A percentile compares a stretch with the other conserved stretches of the same genome.
Evolutionary conservation across 352 stramenopile genomes (phyloP).

Genomic region (Pythium monospermum): DNA sequence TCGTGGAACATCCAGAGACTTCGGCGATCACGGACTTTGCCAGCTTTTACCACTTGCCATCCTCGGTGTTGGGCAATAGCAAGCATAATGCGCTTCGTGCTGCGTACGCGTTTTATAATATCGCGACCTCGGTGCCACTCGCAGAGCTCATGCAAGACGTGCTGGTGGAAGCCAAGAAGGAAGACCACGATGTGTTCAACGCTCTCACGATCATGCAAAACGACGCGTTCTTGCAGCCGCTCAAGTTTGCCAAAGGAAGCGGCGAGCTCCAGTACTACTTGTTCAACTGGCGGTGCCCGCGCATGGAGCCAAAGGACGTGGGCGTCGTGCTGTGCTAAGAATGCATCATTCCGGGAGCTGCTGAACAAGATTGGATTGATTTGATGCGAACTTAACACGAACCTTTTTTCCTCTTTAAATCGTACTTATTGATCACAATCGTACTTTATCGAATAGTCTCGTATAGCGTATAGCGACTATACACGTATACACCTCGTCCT

Average conservation of each 20-base stretch:
- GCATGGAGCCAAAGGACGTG: slow-evolving; percentile 44
- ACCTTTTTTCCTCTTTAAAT: neutral
- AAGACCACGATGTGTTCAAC: slow-evolving; percentile 62
- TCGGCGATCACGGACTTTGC: slow-evolving; percentile 92
- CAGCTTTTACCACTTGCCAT: slow-evolving; percentile 98
- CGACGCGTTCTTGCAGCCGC: slow-evolving; percentile 38
- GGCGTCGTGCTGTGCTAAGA: slow-evolving; percentile 41
- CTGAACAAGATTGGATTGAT: neutral
- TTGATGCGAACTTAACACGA: slow-evolving; percentile 14
- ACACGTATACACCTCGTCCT: neutral
- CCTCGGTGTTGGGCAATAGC: slow-evolving; percentile 92
- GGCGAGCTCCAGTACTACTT: slow-evolving; percentile 73
- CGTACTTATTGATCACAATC: slow-evolving; percentile 4
- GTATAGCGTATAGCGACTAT: slow-evolving; percentile 11
- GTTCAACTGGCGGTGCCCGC: slow-evolving; percentile 75
- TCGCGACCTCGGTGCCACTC: slow-evolving; percentile 59
- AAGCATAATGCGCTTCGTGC: slow-evolving; percentile 96
- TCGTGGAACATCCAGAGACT: slow-evolving; percentile 68
- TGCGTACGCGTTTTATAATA: slow-evolving; percentile 99
- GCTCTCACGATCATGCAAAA: slow-evolving; percentile 70
- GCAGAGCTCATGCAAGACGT: slow-evolving; percentile 62
- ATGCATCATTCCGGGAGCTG: too few relatives aligned
- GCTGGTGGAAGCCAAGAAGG: slow-evolving; percentile 50
- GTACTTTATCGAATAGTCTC: slow-evolving; percentile 3
- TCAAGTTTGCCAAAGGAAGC: slow-evolving; percentile 60